Base-by-base conservation (phyloP, 805 yeast species). In the Suhomyces kilbournensis region DNA sequence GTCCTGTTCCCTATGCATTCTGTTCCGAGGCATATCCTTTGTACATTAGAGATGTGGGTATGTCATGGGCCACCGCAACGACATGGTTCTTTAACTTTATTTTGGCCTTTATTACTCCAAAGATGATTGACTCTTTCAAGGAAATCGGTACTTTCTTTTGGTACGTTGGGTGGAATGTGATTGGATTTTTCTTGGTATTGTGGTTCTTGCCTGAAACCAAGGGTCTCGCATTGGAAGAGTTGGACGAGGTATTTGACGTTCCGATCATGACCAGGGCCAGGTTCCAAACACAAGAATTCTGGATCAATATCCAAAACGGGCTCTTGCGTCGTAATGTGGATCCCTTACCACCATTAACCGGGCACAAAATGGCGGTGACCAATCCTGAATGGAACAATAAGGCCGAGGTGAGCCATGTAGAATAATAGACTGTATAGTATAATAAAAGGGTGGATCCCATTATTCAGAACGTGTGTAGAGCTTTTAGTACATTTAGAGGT, bases 1-100 rank as follows among this genome's bases (percentile, higher is more conserved):
- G 96, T 40, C 96, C 96, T 12, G 94, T 90, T 44, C 96, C 96
- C 2, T 90, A 89, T 72, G 86, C 94, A 1, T 88, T 90, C 64
- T 85, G 91, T 20, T 96, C 96, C 9, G 96, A 90, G 68, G 88
- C 86, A 60, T 81, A 73, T 86, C 90, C 93, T 54, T 75, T 88
- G 62, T 86, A 86, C 62, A 81, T 88, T 55, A 82, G 96, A 70
- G 91, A 89, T 59, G 71, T 88, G 49, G 92, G 93, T 49, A 86
- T 90, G 84, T 84, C 91, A 2, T 75, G 84, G 57, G 93, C 92
- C 23, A 84, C 92, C 25, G 86, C 88, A 15, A 82, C 86, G n/a
- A 75, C 86, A 65, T 85, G 89, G 89, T 84, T 85, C 68, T 85
- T 85, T 76, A 85, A 85, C 66, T 84, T 84, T 60, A 71, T 85